These are phyloP conservation scores for Saitozyma sp. DNA, from an alignment of 768 basidiomycete species.

Conservation along the genomic window DNA sequence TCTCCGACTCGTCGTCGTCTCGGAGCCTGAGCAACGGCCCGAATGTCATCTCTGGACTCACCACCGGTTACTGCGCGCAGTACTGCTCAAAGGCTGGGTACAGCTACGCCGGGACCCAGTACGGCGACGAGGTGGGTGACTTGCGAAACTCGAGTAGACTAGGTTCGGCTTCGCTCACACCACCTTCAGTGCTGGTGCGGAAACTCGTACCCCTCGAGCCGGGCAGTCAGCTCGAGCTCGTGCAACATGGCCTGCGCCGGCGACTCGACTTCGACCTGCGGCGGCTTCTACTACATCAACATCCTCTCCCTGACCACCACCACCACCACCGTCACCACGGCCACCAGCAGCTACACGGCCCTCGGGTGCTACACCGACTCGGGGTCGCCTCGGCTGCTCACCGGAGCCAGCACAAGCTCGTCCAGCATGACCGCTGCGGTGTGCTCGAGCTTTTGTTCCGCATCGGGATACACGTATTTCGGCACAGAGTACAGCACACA, in stretches of 20 bases:
- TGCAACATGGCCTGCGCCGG: not conserved
- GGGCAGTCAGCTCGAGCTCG: too few species aligned
- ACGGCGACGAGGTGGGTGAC: constrained; percentile 10
- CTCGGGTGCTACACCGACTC: not conserved
- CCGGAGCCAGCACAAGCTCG: too few species aligned
- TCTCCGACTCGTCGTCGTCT: too few species aligned
- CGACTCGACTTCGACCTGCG: not conserved
- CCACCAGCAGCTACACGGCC: constrained; percentile 6
- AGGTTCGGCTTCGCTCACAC: not conserved
- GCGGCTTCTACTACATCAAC: not conserved
- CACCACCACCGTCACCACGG: constrained; percentile 7
- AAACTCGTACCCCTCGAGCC: too few species aligned
- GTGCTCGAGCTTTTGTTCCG: too few species aligned
- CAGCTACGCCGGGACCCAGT: constrained; percentile 8
- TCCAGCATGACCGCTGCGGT: too few species aligned
- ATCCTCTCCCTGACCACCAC: constrained; percentile 2
- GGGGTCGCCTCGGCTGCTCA: too few species aligned
- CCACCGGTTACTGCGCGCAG: constrained; percentile 7
- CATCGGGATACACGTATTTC: too few species aligned
- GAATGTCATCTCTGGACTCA: not conserved
- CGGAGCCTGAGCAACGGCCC: too few species aligned
- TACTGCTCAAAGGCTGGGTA: constrained; percentile 3
- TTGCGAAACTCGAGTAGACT: too few species aligned
- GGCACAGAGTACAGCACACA: too few species aligned
- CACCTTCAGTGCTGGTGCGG: constrained; percentile 5